Percentiles rank a stretch among this genome's conserved stretches.
phyloP scores from a whole-genome alignment of 129 eudicot genomes.

The Pulicaria dysenterica region DNA sequence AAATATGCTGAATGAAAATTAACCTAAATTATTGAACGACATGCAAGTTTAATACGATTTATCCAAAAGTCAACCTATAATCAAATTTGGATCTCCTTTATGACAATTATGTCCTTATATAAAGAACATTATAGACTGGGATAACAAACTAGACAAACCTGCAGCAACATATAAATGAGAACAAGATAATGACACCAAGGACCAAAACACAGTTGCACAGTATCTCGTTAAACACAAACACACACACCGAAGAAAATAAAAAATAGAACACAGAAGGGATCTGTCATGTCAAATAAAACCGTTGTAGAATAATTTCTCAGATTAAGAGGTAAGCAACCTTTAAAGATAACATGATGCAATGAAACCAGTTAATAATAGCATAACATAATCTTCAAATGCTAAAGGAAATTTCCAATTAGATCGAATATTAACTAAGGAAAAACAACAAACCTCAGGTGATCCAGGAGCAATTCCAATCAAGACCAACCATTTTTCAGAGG shows the following conservation, averaged over 20 bases:
- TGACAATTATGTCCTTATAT: constrained; percentile 4
- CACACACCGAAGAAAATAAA: background rate
- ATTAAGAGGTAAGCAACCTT: background rate
- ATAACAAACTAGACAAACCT: background rate
- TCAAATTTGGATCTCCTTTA: constrained; percentile 5
- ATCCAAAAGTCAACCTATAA: constrained; percentile 21
- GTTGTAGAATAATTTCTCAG: background rate
- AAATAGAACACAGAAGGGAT: background rate
- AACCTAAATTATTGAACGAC: constrained; percentile 15
- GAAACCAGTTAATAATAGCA: background rate
- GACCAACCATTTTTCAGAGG: constrained; percentile 97
- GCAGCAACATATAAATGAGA: background rate
- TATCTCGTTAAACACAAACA: constrained; percentile 13
- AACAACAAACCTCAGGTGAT: constrained; percentile 78
- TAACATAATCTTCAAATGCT: background rate
- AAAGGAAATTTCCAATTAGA: background rate
- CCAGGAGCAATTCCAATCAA: constrained; percentile 99
- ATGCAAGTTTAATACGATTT: constrained; percentile 4
- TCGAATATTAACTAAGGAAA: constrained; percentile 9
- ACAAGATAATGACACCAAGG: constrained; percentile 5
- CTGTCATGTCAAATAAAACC: constrained; percentile 5
- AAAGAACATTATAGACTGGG: constrained; percentile 2
- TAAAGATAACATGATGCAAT: constrained; percentile 2
- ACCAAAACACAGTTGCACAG: background rate
- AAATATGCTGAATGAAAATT: background rate